Evolutionary conservation across 1,284 basidiomycete genomes (phyloP).

Genomic region (Rhodotorula sp.): DNA sequence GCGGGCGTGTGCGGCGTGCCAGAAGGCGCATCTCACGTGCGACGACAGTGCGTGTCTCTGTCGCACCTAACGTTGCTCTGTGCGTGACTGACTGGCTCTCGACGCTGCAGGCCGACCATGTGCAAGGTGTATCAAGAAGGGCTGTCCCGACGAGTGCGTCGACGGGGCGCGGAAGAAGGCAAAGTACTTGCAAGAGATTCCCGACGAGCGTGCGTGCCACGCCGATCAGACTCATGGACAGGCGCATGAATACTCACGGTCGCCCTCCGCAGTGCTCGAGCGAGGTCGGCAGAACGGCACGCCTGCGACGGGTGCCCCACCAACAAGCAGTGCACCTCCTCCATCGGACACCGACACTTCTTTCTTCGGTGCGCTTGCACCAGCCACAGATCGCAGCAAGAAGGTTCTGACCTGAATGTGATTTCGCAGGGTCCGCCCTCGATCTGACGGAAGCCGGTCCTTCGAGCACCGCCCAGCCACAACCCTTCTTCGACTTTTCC

Average conservation of each 20-base stretch:
- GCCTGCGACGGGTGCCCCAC: not conserved
- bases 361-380: not conserved
- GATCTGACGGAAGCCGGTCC: not conserved
- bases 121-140: conserved; percentile 90
- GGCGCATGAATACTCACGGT: not conserved
- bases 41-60: conserved; percentile 74
- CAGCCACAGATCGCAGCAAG: not conserved
- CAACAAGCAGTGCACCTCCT: not conserved
- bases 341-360: not conserved
- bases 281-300: conserved; percentile 1
- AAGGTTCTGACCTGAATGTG: no score
- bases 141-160: conserved; percentile 80
- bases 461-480: not conserved
- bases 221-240: not conserved
- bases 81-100: conserved; percentile 1
- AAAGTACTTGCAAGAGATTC: conserved; percentile 91
- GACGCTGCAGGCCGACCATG: conserved; percentile 78
- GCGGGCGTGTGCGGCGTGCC: conserved; percentile 90
- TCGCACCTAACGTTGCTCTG: conserved; percentile 36
- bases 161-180: conserved; percentile 97
- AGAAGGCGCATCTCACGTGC: conserved; percentile 91
- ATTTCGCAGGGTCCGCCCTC: not conserved
- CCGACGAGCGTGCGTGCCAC: conserved; percentile 71
- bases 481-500: conserved; percentile 32
- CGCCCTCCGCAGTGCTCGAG: conserved; percentile 17